Base-by-base conservation (phyloP, 495 filamentous ascomycete species). In the Pyrenopolyporus hunteri region DNA sequence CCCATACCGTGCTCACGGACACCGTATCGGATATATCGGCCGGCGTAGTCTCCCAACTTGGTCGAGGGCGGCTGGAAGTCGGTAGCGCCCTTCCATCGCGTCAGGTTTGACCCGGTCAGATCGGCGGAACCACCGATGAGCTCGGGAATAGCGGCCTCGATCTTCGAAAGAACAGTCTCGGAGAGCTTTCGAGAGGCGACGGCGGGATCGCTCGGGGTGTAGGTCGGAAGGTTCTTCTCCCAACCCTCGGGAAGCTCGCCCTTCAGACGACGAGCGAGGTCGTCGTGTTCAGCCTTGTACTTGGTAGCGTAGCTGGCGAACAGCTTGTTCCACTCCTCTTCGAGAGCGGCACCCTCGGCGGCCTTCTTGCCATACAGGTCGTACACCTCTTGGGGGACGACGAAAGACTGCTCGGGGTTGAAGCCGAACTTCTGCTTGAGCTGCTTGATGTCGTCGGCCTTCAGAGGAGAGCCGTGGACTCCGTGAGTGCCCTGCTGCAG, bases 1-100 rank as follows among this genome's bases (percentile, higher is more conserved):
- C 89, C 94, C 94, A 99, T 97, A 73, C 81, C 90, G 78, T 97
- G 93, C 83, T 97, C 93, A 78, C 93, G 93, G 43, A 97, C 92
- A 85, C 93, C 93, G 78, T 93, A 97, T 76, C 93, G 90, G 74
- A 99, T 83, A 72, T 99, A 99, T 63, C 94, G 92, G 67, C 94
- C 94, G 68, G 79, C 74, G 79, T 89, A 97, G 73, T 92, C 85
- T 71, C 95, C 94, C 70, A 98, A 87, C 50, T 85, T 85, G 48
- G 86, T 85, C 67, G 85, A 80, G 17, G 91, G 90, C 23, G 93
- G 95, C 81, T 99, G 94, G 86, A 98, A 99, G 83, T 99, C 94
- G 60, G 91, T 83, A 35, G 94, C 93, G 52, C 89, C 86, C 89
- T 98, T 99, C 89, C 91, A 96, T 70, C 92, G 87, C 63, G 94